These are phyloP conservation scores for Alliaria petiolata DNA, from an alignment of 345 rosid species.

Conservation along the genomic window DNA sequence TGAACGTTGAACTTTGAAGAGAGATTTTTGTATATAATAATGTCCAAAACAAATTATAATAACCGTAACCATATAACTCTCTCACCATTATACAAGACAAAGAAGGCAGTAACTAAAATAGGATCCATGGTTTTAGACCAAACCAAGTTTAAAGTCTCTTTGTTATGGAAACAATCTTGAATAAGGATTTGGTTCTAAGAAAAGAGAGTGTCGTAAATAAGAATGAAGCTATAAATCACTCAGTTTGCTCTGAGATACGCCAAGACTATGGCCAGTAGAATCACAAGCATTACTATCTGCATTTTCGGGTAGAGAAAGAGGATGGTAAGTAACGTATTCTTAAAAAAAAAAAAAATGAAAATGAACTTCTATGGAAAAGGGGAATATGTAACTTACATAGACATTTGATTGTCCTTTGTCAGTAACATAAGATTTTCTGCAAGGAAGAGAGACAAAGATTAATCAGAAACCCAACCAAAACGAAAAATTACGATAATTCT, in stretches of 20 bases:
- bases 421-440: slow-evolving; percentile 64
- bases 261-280: slow-evolving; percentile 46
- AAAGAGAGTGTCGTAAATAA: slow-evolving; percentile 1
- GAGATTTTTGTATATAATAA: no score
- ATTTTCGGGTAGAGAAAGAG: not conserved
- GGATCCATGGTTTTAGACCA: slow-evolving; percentile 12
- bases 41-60: not conserved
- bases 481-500: not conserved
- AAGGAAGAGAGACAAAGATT: slow-evolving; percentile 11
- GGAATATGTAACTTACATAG: slow-evolving; percentile 18
- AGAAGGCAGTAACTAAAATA: not conserved
- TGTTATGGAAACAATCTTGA: slow-evolving; percentile 19
- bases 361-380: not conserved
- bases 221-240: slow-evolving; percentile 14
- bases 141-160: slow-evolving; percentile 11
- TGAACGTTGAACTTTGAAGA: not conserved
- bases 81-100: not conserved
- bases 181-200: not conserved
- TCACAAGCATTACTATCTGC: slow-evolving; percentile 47
- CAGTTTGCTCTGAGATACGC: slow-evolving; percentile 38
- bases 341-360: not conserved
- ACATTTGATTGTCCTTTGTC: slow-evolving; percentile 31
- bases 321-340: not conserved
- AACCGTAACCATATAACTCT: not conserved
- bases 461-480: not conserved